A percentile compares a stretch with the other conserved stretches of the same genome.
These are phyloP conservation scores for Arthroderma sp. DNA, from an alignment of 2,329 filamentous ascomycete species.

Conservation along the genomic window DNA sequence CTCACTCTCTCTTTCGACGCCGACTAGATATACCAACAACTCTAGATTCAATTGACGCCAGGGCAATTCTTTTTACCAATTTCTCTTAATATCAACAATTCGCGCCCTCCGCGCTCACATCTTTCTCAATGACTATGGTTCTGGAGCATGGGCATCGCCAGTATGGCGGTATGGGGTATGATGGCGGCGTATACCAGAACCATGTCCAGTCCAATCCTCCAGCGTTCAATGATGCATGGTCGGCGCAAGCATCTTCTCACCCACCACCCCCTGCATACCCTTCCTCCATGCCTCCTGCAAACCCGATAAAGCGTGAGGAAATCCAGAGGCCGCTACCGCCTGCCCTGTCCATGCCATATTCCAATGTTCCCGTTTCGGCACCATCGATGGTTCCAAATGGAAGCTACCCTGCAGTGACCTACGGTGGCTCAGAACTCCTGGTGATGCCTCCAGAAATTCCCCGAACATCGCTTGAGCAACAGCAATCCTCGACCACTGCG, in stretches of 20 bases:
- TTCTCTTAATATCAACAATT: no score
- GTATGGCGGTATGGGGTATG: slow-evolving; percentile 68
- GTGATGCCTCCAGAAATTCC: slow-evolving; percentile 64
- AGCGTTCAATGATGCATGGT: slow-evolving; percentile 89
- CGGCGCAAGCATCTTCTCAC: slow-evolving; percentile 45
- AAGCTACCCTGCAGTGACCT: slow-evolving; percentile 52
- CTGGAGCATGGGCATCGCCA: slow-evolving; percentile 78
- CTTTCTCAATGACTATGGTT: slow-evolving; percentile 76
- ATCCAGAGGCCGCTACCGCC: slow-evolving; percentile 33
- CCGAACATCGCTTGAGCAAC: slow-evolving; percentile 60
- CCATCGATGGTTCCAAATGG: slow-evolving; percentile 58
- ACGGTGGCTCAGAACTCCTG: slow-evolving; percentile 54
- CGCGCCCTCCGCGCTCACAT: neutral
- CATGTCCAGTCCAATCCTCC: slow-evolving; percentile 51
- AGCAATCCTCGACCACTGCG: slow-evolving; percentile 54
- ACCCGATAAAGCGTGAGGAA: slow-evolving; percentile 47
- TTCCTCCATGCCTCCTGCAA: slow-evolving; percentile 46
- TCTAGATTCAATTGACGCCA: no score
- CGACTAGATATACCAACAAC: no score
- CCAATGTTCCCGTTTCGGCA: slow-evolving; percentile 58
- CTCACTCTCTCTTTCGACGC: no score
- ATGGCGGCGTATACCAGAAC: slow-evolving; percentile 58
- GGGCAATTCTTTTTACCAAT: no score
- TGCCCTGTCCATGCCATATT: slow-evolving; percentile 57
- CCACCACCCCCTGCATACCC: slow-evolving; percentile 52